These are phyloP conservation scores for Kluyveromyces marxianus DNA, from an alignment of 1,139 yeast genomes.

Conservation along the genomic window DNA sequence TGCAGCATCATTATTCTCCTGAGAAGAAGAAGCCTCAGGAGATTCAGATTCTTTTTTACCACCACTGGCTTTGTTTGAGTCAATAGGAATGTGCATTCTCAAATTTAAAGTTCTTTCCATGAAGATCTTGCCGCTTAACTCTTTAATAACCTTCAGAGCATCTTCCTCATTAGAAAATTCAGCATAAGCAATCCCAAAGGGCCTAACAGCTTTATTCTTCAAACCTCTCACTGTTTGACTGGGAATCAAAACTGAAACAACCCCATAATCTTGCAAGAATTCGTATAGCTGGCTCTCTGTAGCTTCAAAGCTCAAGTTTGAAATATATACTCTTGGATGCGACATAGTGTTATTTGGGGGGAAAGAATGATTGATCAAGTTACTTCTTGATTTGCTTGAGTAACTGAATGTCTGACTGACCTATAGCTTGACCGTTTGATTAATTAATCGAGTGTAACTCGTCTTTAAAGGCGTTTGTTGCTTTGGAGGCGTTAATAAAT, in stretches of 20 bases:
- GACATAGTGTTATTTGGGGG: neutral
- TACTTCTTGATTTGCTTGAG: too few relatives aligned
- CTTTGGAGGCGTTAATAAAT: too few relatives aligned
- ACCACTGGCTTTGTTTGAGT: slow-evolving; percentile 1
- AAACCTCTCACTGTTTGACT: slow-evolving; percentile 45
- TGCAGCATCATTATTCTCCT: neutral
- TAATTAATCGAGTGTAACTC: too few relatives aligned
- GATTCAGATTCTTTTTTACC: neutral
- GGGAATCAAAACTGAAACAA: slow-evolving; percentile 43
- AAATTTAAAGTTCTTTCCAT: slow-evolving; percentile 36
- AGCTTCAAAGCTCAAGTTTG: slow-evolving; percentile 46
- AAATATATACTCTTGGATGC: slow-evolving; percentile 38
- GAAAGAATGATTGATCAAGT: neutral
- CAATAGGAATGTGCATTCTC: slow-evolving; percentile 35
- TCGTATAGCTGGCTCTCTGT: slow-evolving; percentile 45
- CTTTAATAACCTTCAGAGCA: slow-evolving; percentile 41
- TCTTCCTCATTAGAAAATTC: slow-evolving; percentile 45
- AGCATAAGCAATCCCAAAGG: slow-evolving; percentile 61
- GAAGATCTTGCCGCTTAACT: slow-evolving; percentile 37
- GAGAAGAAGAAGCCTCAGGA: neutral
- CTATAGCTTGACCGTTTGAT: too few relatives aligned
- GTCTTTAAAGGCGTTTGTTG: too few relatives aligned
- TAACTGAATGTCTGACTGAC: too few relatives aligned
- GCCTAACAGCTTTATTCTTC: slow-evolving; percentile 35
- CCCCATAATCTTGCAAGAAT: slow-evolving; percentile 34